Evolutionary conservation across 2,329 filamentous ascomycete genomes (phyloP).

Genomic region (Phaeomoniella chlamydospora): DNA sequence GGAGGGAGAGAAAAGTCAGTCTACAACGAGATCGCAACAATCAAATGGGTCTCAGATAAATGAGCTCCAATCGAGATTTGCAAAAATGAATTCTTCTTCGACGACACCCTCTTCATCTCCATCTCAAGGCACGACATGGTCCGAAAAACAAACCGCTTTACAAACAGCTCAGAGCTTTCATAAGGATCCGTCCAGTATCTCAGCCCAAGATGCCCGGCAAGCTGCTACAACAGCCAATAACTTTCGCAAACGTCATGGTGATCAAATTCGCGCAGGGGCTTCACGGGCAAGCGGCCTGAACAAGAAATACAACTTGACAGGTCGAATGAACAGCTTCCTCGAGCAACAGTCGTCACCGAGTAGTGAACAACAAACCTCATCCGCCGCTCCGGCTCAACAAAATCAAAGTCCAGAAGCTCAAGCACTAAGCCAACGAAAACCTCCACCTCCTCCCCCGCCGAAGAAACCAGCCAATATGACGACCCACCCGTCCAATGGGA

Average conservation of each 20-base stretch:
- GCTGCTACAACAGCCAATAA: slow-evolving; percentile 50
- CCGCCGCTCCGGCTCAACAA: slow-evolving; percentile 5
- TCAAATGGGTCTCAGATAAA: slow-evolving; percentile 33
- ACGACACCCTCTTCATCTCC: slow-evolving; percentile 9
- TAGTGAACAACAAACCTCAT: slow-evolving; percentile 5
- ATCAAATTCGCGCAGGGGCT: slow-evolving; percentile 48
- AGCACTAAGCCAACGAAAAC: slow-evolving; percentile 26
- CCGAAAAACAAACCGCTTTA: slow-evolving; percentile 47
- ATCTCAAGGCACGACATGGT: slow-evolving; percentile 30
- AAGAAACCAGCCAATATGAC: slow-evolving; percentile 36
- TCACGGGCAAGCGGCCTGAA: slow-evolving; percentile 42
- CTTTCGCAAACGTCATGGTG: slow-evolving; percentile 56
- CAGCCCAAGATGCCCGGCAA: slow-evolving; percentile 40
- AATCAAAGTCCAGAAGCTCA: slow-evolving; percentile 2
- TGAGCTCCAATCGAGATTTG: slow-evolving; percentile 56
- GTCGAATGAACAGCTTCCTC: slow-evolving; percentile 32
- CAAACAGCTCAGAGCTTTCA: slow-evolving; percentile 45
- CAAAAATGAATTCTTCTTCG: slow-evolving; percentile 30
- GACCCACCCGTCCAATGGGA: slow-evolving; percentile 16
- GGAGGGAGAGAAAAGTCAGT: slow-evolving; percentile 15
- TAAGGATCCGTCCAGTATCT: slow-evolving; percentile 47
- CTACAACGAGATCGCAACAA: slow-evolving; percentile 16
- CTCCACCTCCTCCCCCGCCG: slow-evolving; percentile 42
- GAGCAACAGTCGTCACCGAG: slow-evolving; percentile 22
- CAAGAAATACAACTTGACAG: slow-evolving; percentile 45